phyloP scores from a whole-genome alignment of 2,329 filamentous ascomycete genomes.

The Calonectria naviculata region DNA sequence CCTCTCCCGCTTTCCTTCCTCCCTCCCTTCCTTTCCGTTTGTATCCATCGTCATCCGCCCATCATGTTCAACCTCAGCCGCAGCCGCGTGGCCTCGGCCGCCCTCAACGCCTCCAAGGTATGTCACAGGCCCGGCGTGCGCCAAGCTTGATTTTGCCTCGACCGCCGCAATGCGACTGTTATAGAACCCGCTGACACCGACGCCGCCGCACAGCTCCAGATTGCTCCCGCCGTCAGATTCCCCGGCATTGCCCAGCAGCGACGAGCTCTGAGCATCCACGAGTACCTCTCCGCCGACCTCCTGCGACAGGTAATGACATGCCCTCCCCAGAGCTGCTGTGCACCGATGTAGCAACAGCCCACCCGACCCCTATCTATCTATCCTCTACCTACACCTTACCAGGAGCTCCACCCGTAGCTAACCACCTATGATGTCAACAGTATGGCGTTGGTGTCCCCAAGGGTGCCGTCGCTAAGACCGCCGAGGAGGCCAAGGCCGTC shows the following conservation, averaged over 20 bases:
- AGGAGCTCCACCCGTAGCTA: constrained; percentile 27
- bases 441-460: constrained; percentile 96
- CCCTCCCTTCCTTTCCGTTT: constrained; percentile 23
- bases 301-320: constrained; percentile 71
- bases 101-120: constrained; percentile 83
- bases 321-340: constrained; percentile 20
- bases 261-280: constrained; percentile 94
- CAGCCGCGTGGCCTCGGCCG: constrained; percentile 84
- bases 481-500: constrained; percentile 89
- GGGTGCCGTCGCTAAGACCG: constrained; percentile 84
- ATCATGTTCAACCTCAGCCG: constrained; percentile 91
- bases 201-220: constrained; percentile 36
- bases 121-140: constrained; percentile 45
- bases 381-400: constrained; percentile 21
- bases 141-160: constrained; percentile 33
- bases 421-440: constrained; percentile 57
- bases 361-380: constrained; percentile 18
- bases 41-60: constrained; percentile 29
- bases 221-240: constrained; percentile 63
- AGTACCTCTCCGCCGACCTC: constrained; percentile 95
- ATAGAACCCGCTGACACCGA: constrained; percentile 25
- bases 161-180: constrained; percentile 10
- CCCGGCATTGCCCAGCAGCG: constrained; percentile 80
- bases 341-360: background rate
- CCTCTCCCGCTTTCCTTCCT: constrained; percentile 14